A percentile compares a stretch with the other conserved stretches of the same genome.
These are phyloP conservation scores for Inosperma sp. DNA, from an alignment of 768 basidiomycete genomes.

Conservation along the genomic window DNA sequence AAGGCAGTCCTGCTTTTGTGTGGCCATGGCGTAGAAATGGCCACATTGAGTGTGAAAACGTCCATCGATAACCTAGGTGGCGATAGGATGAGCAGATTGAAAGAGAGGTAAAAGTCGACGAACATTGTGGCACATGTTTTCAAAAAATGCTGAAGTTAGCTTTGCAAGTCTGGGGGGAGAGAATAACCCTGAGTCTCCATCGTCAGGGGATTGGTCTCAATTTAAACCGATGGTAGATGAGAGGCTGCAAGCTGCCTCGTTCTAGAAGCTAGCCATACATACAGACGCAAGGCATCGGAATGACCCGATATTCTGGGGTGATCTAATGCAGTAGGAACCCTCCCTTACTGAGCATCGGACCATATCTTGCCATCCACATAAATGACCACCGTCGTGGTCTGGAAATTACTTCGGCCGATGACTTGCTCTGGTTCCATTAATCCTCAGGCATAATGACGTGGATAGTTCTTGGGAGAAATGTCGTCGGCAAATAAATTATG, in stretches of 20 bases:
- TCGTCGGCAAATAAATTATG: not conserved
- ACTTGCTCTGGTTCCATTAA: not conserved
- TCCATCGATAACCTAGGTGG: constrained; percentile 65
- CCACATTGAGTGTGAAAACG: constrained; percentile 65
- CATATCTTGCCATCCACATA: too few species aligned
- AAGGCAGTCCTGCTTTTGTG: constrained; percentile 62
- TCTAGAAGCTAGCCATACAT: constrained; percentile 30
- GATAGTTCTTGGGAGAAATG: not conserved
- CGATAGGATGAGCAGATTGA: not conserved
- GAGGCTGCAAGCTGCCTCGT: constrained; percentile 41
- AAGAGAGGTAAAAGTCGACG: constrained; percentile 25
- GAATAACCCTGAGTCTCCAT: too few species aligned
- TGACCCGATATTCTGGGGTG: constrained; percentile 26
- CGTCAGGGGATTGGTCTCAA: constrained; percentile 19
- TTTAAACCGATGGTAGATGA: constrained; percentile 22
- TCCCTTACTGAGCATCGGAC: constrained; percentile 18
- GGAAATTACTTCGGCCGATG: not conserved
- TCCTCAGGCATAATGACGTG: not conserved
- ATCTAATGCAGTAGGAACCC: constrained; percentile 20
- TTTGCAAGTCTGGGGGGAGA: constrained; percentile 19
- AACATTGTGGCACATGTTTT: constrained; percentile 72
- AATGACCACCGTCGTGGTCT: too few species aligned
- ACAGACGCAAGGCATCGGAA: constrained; percentile 40
- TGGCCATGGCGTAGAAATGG: constrained; percentile 71
- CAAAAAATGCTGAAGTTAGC: constrained; percentile 15